Evolutionary conservation across 1,139 yeast species (phyloP).

Genomic region (Geotrichum siamense): DNA sequence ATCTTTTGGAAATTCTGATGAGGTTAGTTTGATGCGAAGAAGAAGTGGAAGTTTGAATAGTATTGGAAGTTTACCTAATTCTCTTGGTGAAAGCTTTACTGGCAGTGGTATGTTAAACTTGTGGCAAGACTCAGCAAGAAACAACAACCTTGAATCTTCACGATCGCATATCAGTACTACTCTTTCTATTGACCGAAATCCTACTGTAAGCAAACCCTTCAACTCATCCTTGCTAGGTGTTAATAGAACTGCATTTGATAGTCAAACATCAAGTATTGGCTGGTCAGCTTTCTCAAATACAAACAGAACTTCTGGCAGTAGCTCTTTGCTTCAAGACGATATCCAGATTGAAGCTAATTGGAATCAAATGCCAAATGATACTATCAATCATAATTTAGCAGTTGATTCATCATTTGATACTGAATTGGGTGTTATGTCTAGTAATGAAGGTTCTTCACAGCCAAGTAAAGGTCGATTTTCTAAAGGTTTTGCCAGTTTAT

Average conservation of each 20-base stretch:
- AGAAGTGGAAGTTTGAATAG: conserved; percentile 18
- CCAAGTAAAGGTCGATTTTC: conserved; percentile 19
- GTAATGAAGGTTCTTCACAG: conserved; percentile 6
- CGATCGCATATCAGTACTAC: conserved; percentile 16
- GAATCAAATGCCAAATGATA: conserved; percentile 17
- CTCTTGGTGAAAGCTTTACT: conserved; percentile 18
- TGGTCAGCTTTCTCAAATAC: conserved; percentile 13
- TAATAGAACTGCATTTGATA: conserved; percentile 14
- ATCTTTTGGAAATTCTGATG: conserved; percentile 8
- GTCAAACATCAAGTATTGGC: conserved; percentile 12
- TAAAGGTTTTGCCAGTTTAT: conserved; percentile 26
- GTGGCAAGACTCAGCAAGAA: conserved; percentile 11
- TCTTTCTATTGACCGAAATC: conserved; percentile 14
- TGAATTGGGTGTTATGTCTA: neutral
- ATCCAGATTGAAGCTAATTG: conserved; percentile 14
- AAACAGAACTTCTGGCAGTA: conserved; percentile 6
- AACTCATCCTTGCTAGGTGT: conserved; percentile 8
- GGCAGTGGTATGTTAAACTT: conserved; percentile 12
- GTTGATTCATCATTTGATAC: conserved; percentile 8
- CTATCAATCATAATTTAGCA: conserved; percentile 9
- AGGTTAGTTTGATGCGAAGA: conserved; percentile 5
- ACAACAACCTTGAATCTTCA: conserved; percentile 13
- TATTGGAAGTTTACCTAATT: conserved; percentile 14
- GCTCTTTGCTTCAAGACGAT: neutral
- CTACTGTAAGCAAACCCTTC: conserved; percentile 7